Percentiles rank a stretch among this genome's conserved stretches.
Evolutionary conservation across 2,329 filamentous ascomycete species (phyloP).

Genomic region (Colletotrichum simmondsii): DNA sequence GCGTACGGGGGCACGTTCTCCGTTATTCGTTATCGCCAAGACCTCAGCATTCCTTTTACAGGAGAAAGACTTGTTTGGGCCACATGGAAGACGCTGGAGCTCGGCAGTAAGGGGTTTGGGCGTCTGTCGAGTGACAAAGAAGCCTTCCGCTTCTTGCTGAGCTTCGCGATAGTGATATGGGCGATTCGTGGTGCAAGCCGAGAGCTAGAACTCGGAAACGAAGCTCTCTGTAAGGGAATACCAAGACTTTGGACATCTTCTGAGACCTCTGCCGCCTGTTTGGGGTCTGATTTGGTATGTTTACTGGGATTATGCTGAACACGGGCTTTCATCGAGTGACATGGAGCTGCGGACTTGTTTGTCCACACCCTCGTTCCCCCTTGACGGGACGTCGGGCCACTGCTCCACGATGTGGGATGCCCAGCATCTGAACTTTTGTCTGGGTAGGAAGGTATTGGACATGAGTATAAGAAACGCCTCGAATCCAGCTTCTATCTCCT

Average conservation of each 20-base stretch:
- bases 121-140: background rate
- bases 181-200: background rate
- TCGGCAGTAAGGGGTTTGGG: background rate
- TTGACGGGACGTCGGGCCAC: constrained; percentile 23
- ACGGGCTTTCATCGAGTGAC: background rate
- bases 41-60: constrained; percentile 17
- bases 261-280: background rate
- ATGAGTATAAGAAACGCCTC: constrained; percentile 24
- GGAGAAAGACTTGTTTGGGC: constrained; percentile 12
- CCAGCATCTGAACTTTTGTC: background rate
- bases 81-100: background rate
- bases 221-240: background rate
- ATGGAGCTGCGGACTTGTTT: background rate
- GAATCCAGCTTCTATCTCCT: background rate
- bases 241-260: background rate
- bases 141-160: background rate
- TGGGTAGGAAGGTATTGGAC: background rate
- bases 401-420: constrained; percentile 6
- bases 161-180: background rate
- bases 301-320: background rate
- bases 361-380: background rate
- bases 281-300: background rate
- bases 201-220: background rate
- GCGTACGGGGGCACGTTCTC: constrained; percentile 16
- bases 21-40: constrained; percentile 4